Evolutionary conservation across 1,284 basidiomycete species (phyloP).

Genomic region (Afroboletus lepidellus): DNA sequence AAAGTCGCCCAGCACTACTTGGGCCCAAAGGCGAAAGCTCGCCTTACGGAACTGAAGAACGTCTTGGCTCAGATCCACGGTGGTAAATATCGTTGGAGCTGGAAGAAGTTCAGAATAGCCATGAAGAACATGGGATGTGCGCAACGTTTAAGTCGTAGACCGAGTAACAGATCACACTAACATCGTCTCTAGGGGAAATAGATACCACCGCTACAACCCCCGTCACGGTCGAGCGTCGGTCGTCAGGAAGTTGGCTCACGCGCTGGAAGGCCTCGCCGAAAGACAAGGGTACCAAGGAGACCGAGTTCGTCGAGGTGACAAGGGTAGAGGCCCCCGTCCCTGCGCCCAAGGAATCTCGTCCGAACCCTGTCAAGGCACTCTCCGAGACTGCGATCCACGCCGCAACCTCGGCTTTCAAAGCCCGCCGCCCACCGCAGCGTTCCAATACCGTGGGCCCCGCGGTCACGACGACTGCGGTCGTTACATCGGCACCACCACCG

Average conservation of each 20-base stretch:
- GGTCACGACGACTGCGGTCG: constrained; percentile 14
- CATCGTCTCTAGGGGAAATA: constrained; percentile 50
- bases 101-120: constrained; percentile 75
- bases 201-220: constrained; percentile 54
- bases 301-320: constrained; percentile 27
- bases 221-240: constrained; percentile 56
- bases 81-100: constrained; percentile 72
- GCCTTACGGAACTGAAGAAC: constrained; percentile 65
- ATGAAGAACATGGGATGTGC: constrained; percentile 77
- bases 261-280: constrained; percentile 45
- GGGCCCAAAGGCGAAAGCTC: constrained; percentile 59
- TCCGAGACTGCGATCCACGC: constrained; percentile 32
- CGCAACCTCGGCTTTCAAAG: constrained; percentile 29
- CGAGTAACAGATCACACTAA: constrained; percentile 6
- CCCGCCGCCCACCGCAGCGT: constrained; percentile 29
- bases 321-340: constrained; percentile 15
- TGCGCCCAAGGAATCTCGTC: constrained; percentile 34
- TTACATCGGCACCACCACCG: constrained; percentile 10
- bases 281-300: constrained; percentile 23
- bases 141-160: constrained; percentile 32
- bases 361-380: constrained; percentile 33
- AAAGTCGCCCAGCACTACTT: constrained; percentile 73
- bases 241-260: constrained; percentile 53
- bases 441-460: constrained; percentile 31
- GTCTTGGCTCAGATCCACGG: constrained; percentile 72